phyloP scores from a whole-genome alignment of 2,329 filamentous ascomycete genomes.

The Thielaviopsis populi region DNA sequence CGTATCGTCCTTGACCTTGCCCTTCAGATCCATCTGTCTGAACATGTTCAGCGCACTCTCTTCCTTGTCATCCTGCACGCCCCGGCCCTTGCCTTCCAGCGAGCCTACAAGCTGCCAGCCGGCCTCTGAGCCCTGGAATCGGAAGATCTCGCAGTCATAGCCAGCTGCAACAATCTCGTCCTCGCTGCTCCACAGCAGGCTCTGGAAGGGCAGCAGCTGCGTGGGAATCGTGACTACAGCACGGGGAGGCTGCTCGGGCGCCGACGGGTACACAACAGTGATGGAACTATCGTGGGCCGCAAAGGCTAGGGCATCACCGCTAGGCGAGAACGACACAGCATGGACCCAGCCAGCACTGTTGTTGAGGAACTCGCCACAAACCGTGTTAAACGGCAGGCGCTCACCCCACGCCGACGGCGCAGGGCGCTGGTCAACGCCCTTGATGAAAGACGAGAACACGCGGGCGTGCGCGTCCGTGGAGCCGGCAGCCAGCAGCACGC shows the following conservation, averaged over 20 bases:
- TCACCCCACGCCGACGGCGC: slow-evolving; percentile 88
- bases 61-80: slow-evolving; percentile 51
- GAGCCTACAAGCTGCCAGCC: slow-evolving; percentile 79
- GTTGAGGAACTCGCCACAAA: slow-evolving; percentile 92
- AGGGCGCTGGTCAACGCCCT: slow-evolving; percentile 76
- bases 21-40: slow-evolving; percentile 95
- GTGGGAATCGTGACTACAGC: slow-evolving; percentile 86
- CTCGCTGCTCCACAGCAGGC: slow-evolving; percentile 82
- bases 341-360: slow-evolving; percentile 96
- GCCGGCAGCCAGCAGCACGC: slow-evolving; percentile 80
- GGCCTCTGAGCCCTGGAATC: slow-evolving; percentile 59
- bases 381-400: slow-evolving; percentile 90
- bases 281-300: slow-evolving; percentile 91
- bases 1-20: slow-evolving; percentile 80
- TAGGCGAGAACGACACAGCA: slow-evolving; percentile 81
- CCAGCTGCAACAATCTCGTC: slow-evolving; percentile 89
- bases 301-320: slow-evolving; percentile 85
- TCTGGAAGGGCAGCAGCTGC: slow-evolving; percentile 82
- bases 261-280: slow-evolving; percentile 88
- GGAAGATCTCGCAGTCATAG: slow-evolving; percentile 80
- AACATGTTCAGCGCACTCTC: slow-evolving; percentile 98
- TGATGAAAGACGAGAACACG: slow-evolving; percentile 92
- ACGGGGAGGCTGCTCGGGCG: slow-evolving; percentile 73
- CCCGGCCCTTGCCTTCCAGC: slow-evolving; percentile 58
- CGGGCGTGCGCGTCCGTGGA: slow-evolving; percentile 95